These are phyloP conservation scores for Gossypium bickii DNA, from an alignment of 345 rosid genomes.

Conservation along the genomic window DNA sequence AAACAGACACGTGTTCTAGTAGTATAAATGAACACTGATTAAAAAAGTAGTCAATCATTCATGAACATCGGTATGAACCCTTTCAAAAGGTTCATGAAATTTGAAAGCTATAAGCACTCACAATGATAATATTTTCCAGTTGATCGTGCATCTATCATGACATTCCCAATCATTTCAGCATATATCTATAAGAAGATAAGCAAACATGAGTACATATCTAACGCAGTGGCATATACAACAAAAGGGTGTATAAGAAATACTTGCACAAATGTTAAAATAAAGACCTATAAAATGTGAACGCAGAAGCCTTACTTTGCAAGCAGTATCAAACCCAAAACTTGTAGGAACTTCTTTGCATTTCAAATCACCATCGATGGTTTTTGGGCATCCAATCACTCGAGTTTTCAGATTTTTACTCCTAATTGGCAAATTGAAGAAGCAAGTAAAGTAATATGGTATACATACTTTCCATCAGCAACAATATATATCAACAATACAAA, in stretches of 20 bases:
- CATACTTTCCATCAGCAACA: not conserved
- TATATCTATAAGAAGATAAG: constrained; percentile 56
- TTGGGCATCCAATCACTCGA: constrained; percentile 95
- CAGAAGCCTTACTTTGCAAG: constrained; percentile 75
- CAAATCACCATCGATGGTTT: constrained; percentile 98
- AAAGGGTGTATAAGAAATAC: not conserved
- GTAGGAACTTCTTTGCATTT: constrained; percentile 96
- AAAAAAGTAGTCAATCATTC: not conserved
- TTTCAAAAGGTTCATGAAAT: constrained; percentile 3
- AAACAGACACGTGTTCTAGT: not conserved
- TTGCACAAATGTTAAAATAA: not conserved
- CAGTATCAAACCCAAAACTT: constrained; percentile 99
- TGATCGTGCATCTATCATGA: constrained; percentile 97
- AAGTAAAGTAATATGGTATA: not conserved
- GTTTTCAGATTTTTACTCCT: constrained; percentile 87
- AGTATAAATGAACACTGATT: not conserved
- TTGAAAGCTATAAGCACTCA: constrained; percentile 35
- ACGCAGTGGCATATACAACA: not conserved
- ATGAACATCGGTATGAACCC: not conserved
- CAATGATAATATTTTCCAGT: constrained; percentile 98
- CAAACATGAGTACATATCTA: not conserved
- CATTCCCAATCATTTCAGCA: constrained; percentile 98
- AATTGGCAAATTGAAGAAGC: constrained; percentile 10
- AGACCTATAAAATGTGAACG: not conserved
- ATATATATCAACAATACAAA: not conserved